Conservation (phyloP, 176 grass and related monocot species). For the Avena sativa region DNA sequence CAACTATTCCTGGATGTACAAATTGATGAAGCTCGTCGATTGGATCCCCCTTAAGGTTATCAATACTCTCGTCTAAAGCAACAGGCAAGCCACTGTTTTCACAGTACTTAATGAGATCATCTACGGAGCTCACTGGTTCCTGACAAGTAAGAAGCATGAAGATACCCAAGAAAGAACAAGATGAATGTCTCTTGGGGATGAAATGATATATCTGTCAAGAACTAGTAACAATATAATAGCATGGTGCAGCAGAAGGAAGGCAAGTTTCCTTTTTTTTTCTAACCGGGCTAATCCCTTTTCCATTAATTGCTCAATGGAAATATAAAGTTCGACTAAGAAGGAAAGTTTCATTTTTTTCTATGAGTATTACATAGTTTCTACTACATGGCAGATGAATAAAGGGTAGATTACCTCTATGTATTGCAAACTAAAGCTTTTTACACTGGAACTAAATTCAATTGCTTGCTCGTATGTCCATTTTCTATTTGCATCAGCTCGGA, state of each 20-base stretch:
- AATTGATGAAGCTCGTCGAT: slow-evolving; percentile 70
- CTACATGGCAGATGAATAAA: slow-evolving; percentile 15
- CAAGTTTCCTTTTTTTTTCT: not conserved
- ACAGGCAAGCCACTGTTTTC: slow-evolving; percentile 81
- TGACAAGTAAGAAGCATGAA: slow-evolving; percentile 50
- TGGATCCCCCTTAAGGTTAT: slow-evolving; percentile 76
- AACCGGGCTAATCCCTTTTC: too few species aligned
- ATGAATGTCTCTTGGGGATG: slow-evolving; percentile 2
- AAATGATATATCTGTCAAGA: not conserved
- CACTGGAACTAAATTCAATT: slow-evolving; percentile 77
- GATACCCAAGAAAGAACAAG: slow-evolving; percentile 45
- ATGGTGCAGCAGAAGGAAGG: slow-evolving; percentile 35
- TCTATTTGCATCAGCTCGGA: slow-evolving; percentile 91
- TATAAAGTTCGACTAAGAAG: not conserved
- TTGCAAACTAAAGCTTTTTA: slow-evolving; percentile 69
- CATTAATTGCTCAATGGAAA: too few species aligned
- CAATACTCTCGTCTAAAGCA: slow-evolving; percentile 92
- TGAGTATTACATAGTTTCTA: slow-evolving; percentile 34
- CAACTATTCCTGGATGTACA: slow-evolving; percentile 89
- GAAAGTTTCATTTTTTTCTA: not conserved
- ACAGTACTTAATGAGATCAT: slow-evolving; percentile 88
- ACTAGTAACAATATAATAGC: slow-evolving; percentile 19
- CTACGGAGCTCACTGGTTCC: slow-evolving; percentile 80
- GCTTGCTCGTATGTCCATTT: slow-evolving; percentile 89
- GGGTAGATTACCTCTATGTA: slow-evolving; percentile 84